These are phyloP conservation scores for Cyclotella kingstonii DNA, from an alignment of 108 stramenopile genomes.

Conservation along the genomic window DNA sequence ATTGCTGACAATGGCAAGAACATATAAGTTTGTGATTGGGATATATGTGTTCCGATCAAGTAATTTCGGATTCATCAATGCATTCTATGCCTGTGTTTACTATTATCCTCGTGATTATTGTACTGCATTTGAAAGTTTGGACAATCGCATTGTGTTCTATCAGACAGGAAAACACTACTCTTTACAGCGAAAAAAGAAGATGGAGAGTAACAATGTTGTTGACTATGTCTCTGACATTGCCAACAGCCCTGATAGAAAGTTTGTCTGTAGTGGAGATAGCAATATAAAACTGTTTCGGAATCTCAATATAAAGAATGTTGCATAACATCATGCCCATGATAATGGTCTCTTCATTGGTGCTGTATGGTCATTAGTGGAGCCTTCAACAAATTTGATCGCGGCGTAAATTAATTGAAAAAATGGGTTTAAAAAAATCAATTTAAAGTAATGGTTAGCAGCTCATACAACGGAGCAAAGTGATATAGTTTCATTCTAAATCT, in stretches of 20 bases:
- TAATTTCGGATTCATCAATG: slow-evolving; percentile 99
- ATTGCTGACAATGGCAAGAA: slow-evolving; percentile 99
- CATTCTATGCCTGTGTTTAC: slow-evolving; percentile 95
- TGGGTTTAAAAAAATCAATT: no score
- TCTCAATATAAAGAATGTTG: slow-evolving; percentile 80
- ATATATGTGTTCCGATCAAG: slow-evolving; percentile 98
- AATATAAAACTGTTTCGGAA: slow-evolving; percentile 97
- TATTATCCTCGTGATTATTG: slow-evolving; percentile 82
- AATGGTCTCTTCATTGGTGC: slow-evolving; percentile 90
- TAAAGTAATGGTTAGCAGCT: no score
- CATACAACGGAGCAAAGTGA: no score
- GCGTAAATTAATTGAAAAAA: not conserved
- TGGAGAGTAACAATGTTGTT: slow-evolving; percentile 92
- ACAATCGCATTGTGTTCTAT: slow-evolving; percentile 96
- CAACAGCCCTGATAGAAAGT: slow-evolving; percentile 93
- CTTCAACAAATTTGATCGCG: slow-evolving; percentile 96
- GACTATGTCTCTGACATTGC: slow-evolving; percentile 96
- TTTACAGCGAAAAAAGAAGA: slow-evolving; percentile 89
- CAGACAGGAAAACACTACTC: slow-evolving; percentile 80
- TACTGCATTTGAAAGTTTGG: slow-evolving; percentile 87
- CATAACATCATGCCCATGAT: slow-evolving; percentile 93
- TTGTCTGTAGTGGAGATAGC: slow-evolving; percentile 93
- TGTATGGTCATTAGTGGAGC: slow-evolving; percentile 95
- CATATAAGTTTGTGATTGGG: slow-evolving; percentile 98
- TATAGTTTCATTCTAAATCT: no score